These are phyloP conservation scores for sorghum (Sorghum bicolor) DNA, from an alignment of 176 grass and related monocot genomes.

Conservation along the genomic window Sorghum_bicolor_NCBIv3 NC_012879.2:7350001-7350500, in stretches of 20 bases:
- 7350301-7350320: constrained; percentile 96
- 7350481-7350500: constrained; percentile 84
- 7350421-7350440: constrained; percentile 89
- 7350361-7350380: constrained; percentile 60
- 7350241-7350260: constrained; percentile 97
- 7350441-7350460: constrained; percentile 81
- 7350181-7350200: constrained; percentile 98
- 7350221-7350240: constrained; percentile 86
- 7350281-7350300: constrained; percentile 96
- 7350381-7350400: constrained; percentile 82
- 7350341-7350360: constrained; percentile 61
- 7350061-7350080: constrained; percentile 85
- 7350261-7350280: constrained; percentile 94
- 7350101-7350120: constrained; percentile 91
- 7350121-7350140: constrained; percentile 96
- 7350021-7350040: background rate
- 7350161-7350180: constrained; percentile 91
- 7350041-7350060: constrained; percentile 57
- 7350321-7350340: constrained; percentile 78
- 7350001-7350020: background rate
- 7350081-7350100: constrained; percentile 97
- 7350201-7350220: constrained; percentile 93
- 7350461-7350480: constrained; percentile 95
- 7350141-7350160: constrained; percentile 87
- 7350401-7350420: constrained; percentile 76